These are phyloP conservation scores for Dissophora globulifera DNA, from an alignment of 192 early-diverging fungal species.

Conservation along the genomic window DNA sequence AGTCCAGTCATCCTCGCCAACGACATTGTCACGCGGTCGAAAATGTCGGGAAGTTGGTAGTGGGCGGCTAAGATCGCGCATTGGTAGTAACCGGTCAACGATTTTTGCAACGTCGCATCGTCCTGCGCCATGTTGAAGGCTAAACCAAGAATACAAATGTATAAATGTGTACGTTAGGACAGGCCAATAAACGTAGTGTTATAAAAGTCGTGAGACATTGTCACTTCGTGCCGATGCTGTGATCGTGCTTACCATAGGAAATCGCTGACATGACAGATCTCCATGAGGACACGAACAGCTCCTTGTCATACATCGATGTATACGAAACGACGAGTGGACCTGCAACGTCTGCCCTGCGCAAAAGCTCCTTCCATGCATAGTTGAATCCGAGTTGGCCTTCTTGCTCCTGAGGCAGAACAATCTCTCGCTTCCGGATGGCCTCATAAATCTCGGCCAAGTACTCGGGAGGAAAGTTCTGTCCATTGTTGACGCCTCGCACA, in stretches of 20 bases:
- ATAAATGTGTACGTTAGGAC: no score
- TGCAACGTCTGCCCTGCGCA: conserved; percentile 61
- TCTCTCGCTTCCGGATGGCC: conserved; percentile 90
- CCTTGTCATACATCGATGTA: conserved; percentile 77
- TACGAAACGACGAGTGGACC: conserved; percentile 68
- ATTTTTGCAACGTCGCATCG: conserved; percentile 80
- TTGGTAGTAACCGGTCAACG: conserved; percentile 81
- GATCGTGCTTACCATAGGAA: conserved; percentile 73
- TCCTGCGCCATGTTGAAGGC: conserved; percentile 87
- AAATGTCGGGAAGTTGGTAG: conserved; percentile 77
- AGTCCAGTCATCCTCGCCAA: conserved; percentile 83
- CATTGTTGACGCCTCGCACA: conserved; percentile 87
- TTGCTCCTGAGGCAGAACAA: conserved; percentile 97
- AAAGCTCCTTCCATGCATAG: conserved; percentile 90
- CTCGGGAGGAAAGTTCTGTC: conserved; percentile 82
- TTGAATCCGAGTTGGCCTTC: conserved; percentile 95
- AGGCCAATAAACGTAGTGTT: no score
- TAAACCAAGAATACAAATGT: conserved; percentile 49
- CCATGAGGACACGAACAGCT: conserved; percentile 83
- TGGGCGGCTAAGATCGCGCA: conserved; percentile 78
- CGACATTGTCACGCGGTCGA: conserved; percentile 82
- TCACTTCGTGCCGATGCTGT: conserved; percentile 36
- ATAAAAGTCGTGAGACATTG: no score
- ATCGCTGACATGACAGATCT: conserved; percentile 79
- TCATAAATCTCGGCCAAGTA: conserved; percentile 89